Base-by-base conservation (phyloP, 2,329 filamentous ascomycete species). In the Elsinoe ampelina region DNA sequence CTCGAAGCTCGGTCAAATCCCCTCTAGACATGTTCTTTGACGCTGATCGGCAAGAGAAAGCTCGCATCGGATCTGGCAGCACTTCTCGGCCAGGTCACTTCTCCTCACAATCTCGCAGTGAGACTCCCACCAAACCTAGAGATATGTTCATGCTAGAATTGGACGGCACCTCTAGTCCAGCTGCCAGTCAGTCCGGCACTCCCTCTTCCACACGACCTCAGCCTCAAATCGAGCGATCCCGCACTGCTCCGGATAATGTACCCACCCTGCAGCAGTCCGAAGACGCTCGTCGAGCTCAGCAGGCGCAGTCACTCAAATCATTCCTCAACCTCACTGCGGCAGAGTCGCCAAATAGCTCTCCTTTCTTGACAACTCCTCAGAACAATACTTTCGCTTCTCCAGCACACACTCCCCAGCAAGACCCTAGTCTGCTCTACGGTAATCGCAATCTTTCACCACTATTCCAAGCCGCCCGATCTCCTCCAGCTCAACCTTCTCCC, bases 21-120 rank as follows among this genome's bases (percentile, higher is more conserved):
- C 90, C 91, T 1, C 77, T 97, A 3, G 91, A 97, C 65, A 80
- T 95, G 61, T 85, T 97, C 67, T 97, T 97, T 75, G 85, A 86
- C 60, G 90, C 89, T 34, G 87, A 95, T 63, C 82, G 87, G 51
- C 85, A 87, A 59, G 87, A 93, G 70, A 86, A 83, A 66, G 83
- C 84, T 55, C 77, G 79, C 59, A 79, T 78, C 45, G 76, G 76
- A 22, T 77, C 78, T 58, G 76, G 76, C 17, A 82, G 78, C 62
- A 70, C 72, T 8, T 15, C n/a, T 13, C 54, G 47, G 10, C 22
- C 11, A 20, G 19, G 39, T 3, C 17, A 45, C n/a, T 32, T 19
- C 12, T 42, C 26, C 10, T 47, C 54, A 5, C 54, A 56, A 35
- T 56, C 41, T 35, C 39, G 54, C 15, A 56, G 54, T 17, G 54